Percentiles rank a stretch among this genome's conserved stretches.
phyloP scores from a whole-genome alignment of 805 yeast species.

The Wickerhamiella dianesei region DNA sequence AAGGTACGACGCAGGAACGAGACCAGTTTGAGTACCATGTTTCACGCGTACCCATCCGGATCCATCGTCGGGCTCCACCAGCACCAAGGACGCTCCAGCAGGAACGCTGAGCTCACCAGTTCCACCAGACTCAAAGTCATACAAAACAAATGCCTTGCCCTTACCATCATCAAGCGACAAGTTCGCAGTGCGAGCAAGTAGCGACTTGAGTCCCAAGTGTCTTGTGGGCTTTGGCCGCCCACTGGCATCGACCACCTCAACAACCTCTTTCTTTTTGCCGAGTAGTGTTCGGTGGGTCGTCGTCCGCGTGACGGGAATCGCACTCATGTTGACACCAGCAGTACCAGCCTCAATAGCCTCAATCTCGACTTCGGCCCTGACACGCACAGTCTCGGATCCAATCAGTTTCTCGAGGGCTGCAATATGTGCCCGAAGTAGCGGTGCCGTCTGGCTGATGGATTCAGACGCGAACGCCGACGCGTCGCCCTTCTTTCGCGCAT shows the following conservation, averaged over 20 bases:
- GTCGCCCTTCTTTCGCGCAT: constrained; percentile 14
- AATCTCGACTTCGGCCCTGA: constrained; percentile 70
- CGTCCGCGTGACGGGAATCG: constrained; percentile 22
- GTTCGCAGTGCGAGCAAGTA: constrained; percentile 17
- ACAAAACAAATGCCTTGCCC: constrained; percentile 26
- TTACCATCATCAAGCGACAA: constrained; percentile 6
- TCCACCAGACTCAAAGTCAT: constrained; percentile 53
- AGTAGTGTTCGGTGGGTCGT: constrained; percentile 52
- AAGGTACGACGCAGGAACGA: constrained; percentile 76
- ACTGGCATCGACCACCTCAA: constrained; percentile 16
- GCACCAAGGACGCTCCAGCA: constrained; percentile 46
- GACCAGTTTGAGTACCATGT: constrained; percentile 40
- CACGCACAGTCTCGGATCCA: constrained; percentile 57
- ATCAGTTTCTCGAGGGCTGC: constrained; percentile 47
- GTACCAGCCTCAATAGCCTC: constrained; percentile 82
- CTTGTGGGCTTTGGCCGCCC: constrained; percentile 5
- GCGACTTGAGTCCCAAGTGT: constrained; percentile 17
- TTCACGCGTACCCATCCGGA: constrained; percentile 80
- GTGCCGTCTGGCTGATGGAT: constrained; percentile 10
- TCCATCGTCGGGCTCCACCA: constrained; percentile 66
- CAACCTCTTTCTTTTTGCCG: constrained; percentile 24
- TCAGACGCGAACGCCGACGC: background rate
- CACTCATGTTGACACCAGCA: constrained; percentile 39
- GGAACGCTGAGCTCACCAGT: constrained; percentile 56
- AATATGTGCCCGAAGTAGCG: constrained; percentile 38